Base-by-base conservation (phyloP, 1,284 basidiomycete genomes). In the Sanghuangporus weigelae region DNA sequence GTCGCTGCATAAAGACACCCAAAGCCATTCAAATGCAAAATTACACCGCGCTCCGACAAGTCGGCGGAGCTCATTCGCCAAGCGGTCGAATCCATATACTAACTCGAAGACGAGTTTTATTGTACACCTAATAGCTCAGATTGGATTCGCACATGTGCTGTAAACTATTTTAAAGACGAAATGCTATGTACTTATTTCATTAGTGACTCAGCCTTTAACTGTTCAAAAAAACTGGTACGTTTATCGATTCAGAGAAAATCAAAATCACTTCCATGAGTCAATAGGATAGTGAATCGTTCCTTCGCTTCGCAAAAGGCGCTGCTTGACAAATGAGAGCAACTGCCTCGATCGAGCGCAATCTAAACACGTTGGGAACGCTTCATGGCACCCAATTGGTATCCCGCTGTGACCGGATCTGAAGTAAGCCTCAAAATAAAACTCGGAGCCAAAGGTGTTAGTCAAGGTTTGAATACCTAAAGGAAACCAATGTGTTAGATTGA, bases 41-140 rank as follows among this genome's bases (percentile, higher is more conserved):
- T 67, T n/a, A 63, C 39, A 23, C 67, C 67, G 12, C 57, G 67
- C 0, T 67, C 67, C 0, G 58, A 58, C 16, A 48, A 42, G 16
- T 50, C 60, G 4, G 49, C 31, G 35, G 36, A 55, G 5, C n/a
- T 65, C n/a, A 54, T 66, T 26, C 31, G 42, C 14, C 57, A 59
- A 19, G 57, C 57, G 4, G 48, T 59, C 11, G 57, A 60, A 40
- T 31, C 63, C 6, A 49, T 35, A 2, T 16, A n/a, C 44, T 46
- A 46, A 19, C 16, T 2, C 6, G 11, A 31, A 31, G 26, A 31
- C 8, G 44, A 46, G 16, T 19, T 19, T n/a, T 42, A 42, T n/a
- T 42, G 40, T 42, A 42, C 40, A 42, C n/a, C 12, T 42, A 42
- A 42, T 8, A 42, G 6, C n/a, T 12, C 11, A 42, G 12, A 42